Evolutionary conservation across 78 protist genomes (phyloP).

Genomic region (Dictyostelium intermedium): DNA sequence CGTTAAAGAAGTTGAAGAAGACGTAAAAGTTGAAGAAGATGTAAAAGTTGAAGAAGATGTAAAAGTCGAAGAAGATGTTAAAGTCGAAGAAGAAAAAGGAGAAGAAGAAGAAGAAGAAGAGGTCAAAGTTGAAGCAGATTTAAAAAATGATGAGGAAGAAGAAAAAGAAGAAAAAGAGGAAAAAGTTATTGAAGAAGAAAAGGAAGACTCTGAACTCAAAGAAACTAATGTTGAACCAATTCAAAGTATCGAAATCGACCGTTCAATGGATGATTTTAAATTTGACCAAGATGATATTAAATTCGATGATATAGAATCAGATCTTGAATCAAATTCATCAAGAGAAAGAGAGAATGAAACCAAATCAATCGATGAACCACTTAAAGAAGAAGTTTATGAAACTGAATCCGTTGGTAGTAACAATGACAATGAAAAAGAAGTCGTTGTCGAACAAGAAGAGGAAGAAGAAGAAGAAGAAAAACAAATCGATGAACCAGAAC

Average conservation of each 20-base stretch:
- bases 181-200: not conserved
- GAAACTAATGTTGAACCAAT: not conserved
- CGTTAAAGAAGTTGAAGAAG: not conserved
- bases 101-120: not conserved
- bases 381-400: not conserved
- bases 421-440: not conserved
- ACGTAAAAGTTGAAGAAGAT: not conserved
- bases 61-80: not conserved
- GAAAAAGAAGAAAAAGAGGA: not conserved
- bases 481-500: not conserved
- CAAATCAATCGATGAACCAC: constrained; percentile 9
- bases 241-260: not conserved
- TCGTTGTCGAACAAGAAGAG: not conserved
- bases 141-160: not conserved
- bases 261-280: not conserved
- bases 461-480: not conserved
- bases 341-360: not conserved
- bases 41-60: not conserved
- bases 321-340: not conserved
- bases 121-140: not conserved
- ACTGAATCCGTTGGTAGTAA: not conserved
- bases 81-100: not conserved
- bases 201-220: not conserved
- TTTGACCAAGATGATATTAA: not conserved
- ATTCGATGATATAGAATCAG: not conserved